Base-by-base conservation (phyloP, 345 rosid species). In the Punica granatum region DNA sequence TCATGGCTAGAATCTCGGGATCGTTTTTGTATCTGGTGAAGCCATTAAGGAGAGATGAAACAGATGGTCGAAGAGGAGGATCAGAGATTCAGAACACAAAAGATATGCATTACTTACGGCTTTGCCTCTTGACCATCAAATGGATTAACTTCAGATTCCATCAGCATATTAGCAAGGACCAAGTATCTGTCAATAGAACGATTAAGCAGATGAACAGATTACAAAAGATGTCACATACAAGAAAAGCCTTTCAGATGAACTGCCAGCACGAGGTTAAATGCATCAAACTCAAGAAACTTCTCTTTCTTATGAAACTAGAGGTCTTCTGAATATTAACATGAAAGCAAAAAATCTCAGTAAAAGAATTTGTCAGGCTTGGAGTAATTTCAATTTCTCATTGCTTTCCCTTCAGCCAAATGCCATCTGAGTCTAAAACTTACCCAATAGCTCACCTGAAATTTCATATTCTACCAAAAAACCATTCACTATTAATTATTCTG, bases 121-220 rank as follows among this genome's bases (percentile, higher is more conserved):
- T 88, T 95, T 53, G 99, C 99, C 85, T 92, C 98, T 78, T 95
- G 98, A 49, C 99, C 99, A 58, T 90, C 99, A 79, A 92, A 95
- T 41, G 99, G 99, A 75, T 95, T 92, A 60, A 95, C 99, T 85
- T 92, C 91, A n/a, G 98, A 95, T 76, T 92, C 99, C 99, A 95
- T 95, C 83, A 95, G 83, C 99, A 95, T 95, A 73, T 95, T 95
- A 32, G 99, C 99, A 70, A 95, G 83, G 80, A 95, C 99, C 80
- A 92, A 84, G 77, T 95, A 95, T 72, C 99, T 95, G 82, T 35
- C 15, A 74, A 28, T 59, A 35, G 42, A 42, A 49, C 12, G 32
- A 44, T 33, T 31, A 10, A 59, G 64, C 25, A 69, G 6, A 44
- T 46, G 19, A 30, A 26, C 10, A 53, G 19, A 33, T 14, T 11